These are phyloP conservation scores for Nelumbo lutea DNA, from an alignment of 164 flowering plant species.

Conservation along the genomic window DNA sequence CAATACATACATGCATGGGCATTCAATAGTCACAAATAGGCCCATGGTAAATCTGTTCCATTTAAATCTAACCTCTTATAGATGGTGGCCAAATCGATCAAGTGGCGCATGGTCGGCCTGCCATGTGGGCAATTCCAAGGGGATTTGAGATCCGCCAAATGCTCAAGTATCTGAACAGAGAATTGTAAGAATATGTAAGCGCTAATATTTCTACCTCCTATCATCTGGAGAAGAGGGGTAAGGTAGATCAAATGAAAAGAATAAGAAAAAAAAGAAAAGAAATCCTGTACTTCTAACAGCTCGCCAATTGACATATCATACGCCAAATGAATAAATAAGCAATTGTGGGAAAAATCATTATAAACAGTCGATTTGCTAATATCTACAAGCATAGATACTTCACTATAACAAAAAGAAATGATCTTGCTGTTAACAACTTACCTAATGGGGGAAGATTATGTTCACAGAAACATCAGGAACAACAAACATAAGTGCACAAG, in stretches of 20 bases:
- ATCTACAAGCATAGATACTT: not conserved
- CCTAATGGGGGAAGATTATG: not conserved
- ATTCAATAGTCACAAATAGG: not conserved
- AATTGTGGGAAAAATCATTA: no score
- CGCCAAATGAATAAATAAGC: no score
- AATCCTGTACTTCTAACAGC: not conserved
- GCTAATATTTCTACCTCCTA: not conserved
- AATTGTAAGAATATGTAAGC: not conserved
- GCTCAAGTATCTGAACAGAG: slow-evolving; percentile 58
- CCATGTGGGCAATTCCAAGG: slow-evolving; percentile 99
- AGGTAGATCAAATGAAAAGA: no score
- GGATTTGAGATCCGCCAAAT: slow-evolving; percentile 69
- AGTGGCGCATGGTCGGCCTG: slow-evolving; percentile 98
- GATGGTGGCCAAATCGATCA: slow-evolving; percentile 61
- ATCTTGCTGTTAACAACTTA: not conserved
- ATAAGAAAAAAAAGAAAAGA: not conserved
- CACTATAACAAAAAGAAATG: not conserved
- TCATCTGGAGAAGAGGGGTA: not conserved
- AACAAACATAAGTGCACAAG: not conserved
- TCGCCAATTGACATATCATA: not conserved
- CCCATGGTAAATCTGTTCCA: slow-evolving; percentile 12
- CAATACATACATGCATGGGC: not conserved
- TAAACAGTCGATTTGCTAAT: no score
- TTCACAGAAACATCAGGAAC: not conserved
- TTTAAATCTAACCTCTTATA: slow-evolving; percentile 18